phyloP scores from a whole-genome alignment of 768 basidiomycete species.

The Amanita rimosa region DNA sequence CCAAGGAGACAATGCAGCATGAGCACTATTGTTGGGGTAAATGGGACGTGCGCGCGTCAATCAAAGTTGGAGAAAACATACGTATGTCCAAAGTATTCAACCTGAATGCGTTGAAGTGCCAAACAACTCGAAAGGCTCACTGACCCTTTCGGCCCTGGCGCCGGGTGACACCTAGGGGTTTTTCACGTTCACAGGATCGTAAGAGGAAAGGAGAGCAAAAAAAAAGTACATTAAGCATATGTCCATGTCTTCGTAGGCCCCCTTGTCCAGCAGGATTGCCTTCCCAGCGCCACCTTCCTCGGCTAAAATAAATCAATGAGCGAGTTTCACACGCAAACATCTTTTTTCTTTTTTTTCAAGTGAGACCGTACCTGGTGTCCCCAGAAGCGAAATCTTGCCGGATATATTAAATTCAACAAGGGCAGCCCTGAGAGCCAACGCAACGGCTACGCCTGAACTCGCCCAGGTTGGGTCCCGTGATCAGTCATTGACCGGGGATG shows the following conservation, averaged over 20 bases:
- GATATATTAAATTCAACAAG: conserved; percentile 50
- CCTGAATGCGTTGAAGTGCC: conserved; percentile 45
- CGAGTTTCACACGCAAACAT: neutral
- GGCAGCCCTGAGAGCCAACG: conserved; percentile 54
- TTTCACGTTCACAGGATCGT: neutral
- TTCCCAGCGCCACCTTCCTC: conserved; percentile 78
- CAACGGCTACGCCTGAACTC: conserved; percentile 54
- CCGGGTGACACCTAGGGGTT: conserved; percentile 65
- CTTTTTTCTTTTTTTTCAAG: too few species aligned
- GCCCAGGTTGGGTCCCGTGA: neutral
- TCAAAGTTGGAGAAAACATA: conserved; percentile 17
- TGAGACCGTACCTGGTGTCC: conserved; percentile 53
- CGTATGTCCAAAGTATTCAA: conserved; percentile 71
- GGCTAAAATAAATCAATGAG: conserved; percentile 26
- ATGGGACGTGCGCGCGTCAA: neutral
- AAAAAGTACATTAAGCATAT: conserved; percentile 57
- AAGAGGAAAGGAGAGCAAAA: neutral
- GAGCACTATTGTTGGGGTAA: conserved; percentile 38
- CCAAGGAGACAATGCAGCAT: conserved; percentile 75
- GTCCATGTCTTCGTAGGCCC: conserved; percentile 68
- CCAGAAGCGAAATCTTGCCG: conserved; percentile 61
- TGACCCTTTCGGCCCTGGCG: conserved; percentile 61
- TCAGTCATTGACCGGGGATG: too few species aligned
- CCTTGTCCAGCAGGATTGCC: conserved; percentile 51
- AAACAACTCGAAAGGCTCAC: conserved; percentile 56